A percentile compares a stretch with the other conserved stretches of the same genome.
Conservation (phyloP, 108 stramenopile genomes). For the Heterococcus sp. region DNA sequence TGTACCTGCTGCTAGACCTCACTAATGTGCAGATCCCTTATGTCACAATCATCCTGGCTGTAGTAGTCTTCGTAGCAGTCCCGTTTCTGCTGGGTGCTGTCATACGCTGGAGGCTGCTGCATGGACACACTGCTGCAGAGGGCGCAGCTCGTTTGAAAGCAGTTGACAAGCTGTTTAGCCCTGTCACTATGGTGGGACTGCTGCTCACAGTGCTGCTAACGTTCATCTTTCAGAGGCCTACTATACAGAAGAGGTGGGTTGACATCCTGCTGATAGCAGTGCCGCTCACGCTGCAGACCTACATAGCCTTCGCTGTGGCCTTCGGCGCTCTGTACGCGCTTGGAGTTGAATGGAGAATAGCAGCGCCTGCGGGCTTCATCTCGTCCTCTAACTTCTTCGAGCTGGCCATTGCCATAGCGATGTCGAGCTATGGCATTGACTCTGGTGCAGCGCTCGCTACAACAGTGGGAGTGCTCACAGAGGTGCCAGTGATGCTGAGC, state of each 20-base stretch:
- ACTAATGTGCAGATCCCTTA: not conserved
- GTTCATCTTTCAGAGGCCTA: conserved; percentile 20
- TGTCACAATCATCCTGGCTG: conserved; percentile 8
- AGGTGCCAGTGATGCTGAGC: conserved; percentile 10
- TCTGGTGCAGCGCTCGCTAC: conserved; percentile 16
- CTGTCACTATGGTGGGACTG: conserved; percentile 2
- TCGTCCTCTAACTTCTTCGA: conserved; percentile 21
- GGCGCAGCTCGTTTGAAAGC: not conserved
- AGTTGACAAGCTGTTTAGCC: not conserved
- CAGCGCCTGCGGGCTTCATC: conserved; percentile 6
- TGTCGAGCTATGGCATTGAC: not conserved
- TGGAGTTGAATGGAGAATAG: not conserved
- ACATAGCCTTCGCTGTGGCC: not conserved
- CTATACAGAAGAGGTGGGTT: not conserved
- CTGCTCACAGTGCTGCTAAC: conserved; percentile 5
- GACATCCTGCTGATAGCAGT: conserved; percentile 7
- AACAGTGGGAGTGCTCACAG: conserved; percentile 5
- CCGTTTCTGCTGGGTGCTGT: not conserved
- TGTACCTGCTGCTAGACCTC: conserved; percentile 3
- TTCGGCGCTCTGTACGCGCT: not conserved
- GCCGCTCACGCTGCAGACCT: conserved; percentile 13
- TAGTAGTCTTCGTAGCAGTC: conserved; percentile 1
- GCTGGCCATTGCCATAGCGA: conserved; percentile 13
- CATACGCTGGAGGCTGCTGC: conserved; percentile 3
- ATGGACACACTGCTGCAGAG: not conserved